Base-by-base conservation (phyloP, 768 basidiomycete species). In the Kondoa subrosea region DNA sequence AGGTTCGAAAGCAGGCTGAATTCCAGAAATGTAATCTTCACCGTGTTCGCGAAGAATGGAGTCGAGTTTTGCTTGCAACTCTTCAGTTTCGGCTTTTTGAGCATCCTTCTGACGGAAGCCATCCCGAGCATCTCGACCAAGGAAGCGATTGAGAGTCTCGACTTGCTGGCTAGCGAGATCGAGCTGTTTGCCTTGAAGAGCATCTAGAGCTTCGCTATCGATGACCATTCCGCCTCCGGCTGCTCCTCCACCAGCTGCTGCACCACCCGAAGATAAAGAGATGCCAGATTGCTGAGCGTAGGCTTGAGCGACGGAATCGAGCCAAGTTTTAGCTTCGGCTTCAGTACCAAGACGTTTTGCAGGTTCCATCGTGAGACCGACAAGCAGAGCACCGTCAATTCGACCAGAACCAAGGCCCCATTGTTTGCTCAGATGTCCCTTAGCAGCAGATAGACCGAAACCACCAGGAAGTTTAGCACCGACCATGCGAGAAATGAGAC, bases 381-480 rank as follows among this genome's bases (percentile, higher is more conserved):
- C 82, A 31, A 97, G 82, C 40, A 99, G 84, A 14, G 92, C 90
- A 25, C 83, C 88, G 72, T 97, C 95, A 4, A 88, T 84, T 64
- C 92, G 91, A 17, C 83, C 82, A 2, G 93, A 80, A 31, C 93
- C 95, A n/a, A 97, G 80, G 61, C 95, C 95, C 91, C 92, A 97
- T 30, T 83, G 83, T 81, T 96, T 97, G 40, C 85, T 83, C 31
- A 99, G 82, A 76, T 99, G 83, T 0, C 83, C 79, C 78, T 95
- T 92, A 77, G 92, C 91, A 14, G 89, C 83, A 4, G 92, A 89
- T 25, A 87, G 81, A 73, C 95, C 95, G 84, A 99, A 99, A 34
- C 93, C 93, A 76, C 95, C 95, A 33, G 95, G 95, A 89, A 99
- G 93, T 80, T 99, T 99, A 60, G 85, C 85, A 68, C 91, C 89